Base-by-base conservation (phyloP, 2,329 filamentous ascomycete species). In the Venturia carpophila region DNA sequence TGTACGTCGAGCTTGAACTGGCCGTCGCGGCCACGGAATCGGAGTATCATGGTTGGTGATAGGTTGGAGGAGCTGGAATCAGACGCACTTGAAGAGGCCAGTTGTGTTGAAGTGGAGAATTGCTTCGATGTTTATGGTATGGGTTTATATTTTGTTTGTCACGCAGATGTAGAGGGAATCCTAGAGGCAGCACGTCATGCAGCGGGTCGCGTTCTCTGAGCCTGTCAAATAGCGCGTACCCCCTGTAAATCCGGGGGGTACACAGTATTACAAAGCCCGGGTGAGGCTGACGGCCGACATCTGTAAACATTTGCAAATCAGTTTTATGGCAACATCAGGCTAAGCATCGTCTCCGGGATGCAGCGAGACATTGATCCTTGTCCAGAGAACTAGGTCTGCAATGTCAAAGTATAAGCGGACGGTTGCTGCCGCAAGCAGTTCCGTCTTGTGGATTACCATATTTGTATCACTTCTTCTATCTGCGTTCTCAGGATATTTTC, bases 11-110 rank as follows among this genome's bases (percentile, higher is more conserved):
- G 81, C 70, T 94, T 89, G 77, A 92, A 88, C 82, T 94, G 94
- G 79, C 94, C 94, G 79, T 97, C 92, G 69, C 90, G 91, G 74
- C 92, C 92, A 72, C 92, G 88, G 70, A 96, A 90, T 76, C 92
- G 86, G 65, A 97, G 81, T 73, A 96, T 83, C 86, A 96, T 96
- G 69, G 58, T 62, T 39, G 37, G 15, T 27, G 37, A 27, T 5
- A 37, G 15, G 39, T 43, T 43, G 39, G 17, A 63, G 43, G 58
- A 52, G 58, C 19, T 11, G 47, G 21, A 15, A 2, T 27, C 21
- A 15, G 9, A 10, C 13, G 10, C 24, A 52, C 11, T 17, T 52
- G n/a, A 52, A 52, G 21, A 10, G 21, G 15, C 27, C 2, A 21
- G 47, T 52, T 21, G 47, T 52, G 47, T 52, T 52, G 47, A 17